These are phyloP conservation scores for Calamus simplicifolius DNA, from an alignment of 176 grass and related monocot species.

Conservation along the genomic window DNA sequence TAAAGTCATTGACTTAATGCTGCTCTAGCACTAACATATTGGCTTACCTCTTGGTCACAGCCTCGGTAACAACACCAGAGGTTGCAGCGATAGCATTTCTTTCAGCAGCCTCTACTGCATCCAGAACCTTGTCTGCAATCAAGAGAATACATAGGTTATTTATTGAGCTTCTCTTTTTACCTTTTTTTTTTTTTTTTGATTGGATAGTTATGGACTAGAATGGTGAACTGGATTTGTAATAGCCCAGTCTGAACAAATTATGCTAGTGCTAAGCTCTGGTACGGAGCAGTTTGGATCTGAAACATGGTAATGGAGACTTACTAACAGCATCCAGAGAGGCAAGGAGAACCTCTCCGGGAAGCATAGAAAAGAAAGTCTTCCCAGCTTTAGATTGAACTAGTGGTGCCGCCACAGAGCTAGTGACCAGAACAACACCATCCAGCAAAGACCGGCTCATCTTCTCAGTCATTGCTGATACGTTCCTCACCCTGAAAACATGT, in stretches of 20 bases:
- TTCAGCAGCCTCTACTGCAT: slow-evolving; percentile 71
- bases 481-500: slow-evolving; percentile 48
- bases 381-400: slow-evolving; percentile 61
- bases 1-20: too few relatives aligned
- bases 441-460: slow-evolving; percentile 80
- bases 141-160: too few relatives aligned
- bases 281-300: background rate
- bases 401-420: slow-evolving; percentile 58
- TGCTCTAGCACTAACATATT: too few relatives aligned
- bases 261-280: too few relatives aligned
- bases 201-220: too few relatives aligned
- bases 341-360: slow-evolving; percentile 75
- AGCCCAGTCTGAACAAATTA: too few relatives aligned
- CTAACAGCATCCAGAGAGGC: slow-evolving; percentile 84
- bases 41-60: slow-evolving; percentile 55
- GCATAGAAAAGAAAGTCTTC: slow-evolving; percentile 35
- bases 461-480: slow-evolving; percentile 90
- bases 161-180: too few relatives aligned
- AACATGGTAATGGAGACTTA: slow-evolving; percentile 23
- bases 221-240: too few relatives aligned
- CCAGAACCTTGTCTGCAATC: slow-evolving; percentile 73
- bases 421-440: slow-evolving; percentile 51
- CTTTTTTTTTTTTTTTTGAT: too few relatives aligned
- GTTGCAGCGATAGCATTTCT: slow-evolving; percentile 61
- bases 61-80: slow-evolving; percentile 54